phyloP scores from a whole-genome alignment of 305 asterid species.

The Fraxinus angustifolia region DNA sequence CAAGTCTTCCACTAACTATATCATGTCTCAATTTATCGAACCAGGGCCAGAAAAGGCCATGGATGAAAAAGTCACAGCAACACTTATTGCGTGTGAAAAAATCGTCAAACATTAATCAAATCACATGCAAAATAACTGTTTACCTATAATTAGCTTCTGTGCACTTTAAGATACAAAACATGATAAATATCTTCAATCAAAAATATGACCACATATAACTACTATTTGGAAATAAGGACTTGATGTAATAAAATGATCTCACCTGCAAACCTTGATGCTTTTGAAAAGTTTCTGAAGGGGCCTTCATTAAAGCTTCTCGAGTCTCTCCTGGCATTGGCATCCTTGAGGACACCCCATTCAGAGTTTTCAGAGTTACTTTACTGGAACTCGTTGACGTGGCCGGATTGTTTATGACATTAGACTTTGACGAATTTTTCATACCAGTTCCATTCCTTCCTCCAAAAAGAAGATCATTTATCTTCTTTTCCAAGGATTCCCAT shows the following conservation, averaged over 20 bases:
- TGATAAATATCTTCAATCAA: neutral
- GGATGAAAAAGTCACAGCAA: neutral
- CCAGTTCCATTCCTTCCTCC: slow-evolving; percentile 32
- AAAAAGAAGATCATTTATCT: slow-evolving; percentile 20
- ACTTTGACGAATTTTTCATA: slow-evolving; percentile 31
- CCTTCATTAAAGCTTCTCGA: slow-evolving; percentile 58
- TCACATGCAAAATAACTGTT: neutral
- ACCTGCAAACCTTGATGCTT: slow-evolving; percentile 79
- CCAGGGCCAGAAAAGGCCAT: neutral
- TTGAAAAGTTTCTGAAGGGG: slow-evolving; percentile 62
- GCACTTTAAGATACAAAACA: neutral
- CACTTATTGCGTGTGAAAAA: neutral
- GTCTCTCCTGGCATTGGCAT: slow-evolving; percentile 55
- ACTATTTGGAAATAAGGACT: slow-evolving; percentile 17
- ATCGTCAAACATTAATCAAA: neutral
- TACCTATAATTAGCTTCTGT: neutral
- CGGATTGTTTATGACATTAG: slow-evolving; percentile 26
- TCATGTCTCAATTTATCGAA: neutral
- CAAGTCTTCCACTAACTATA: neutral
- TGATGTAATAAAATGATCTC: slow-evolving; percentile 25
- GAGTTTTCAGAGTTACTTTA: slow-evolving; percentile 31
- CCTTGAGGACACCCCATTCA: slow-evolving; percentile 34
- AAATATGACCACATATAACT: neutral
- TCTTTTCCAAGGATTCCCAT: slow-evolving; percentile 46
- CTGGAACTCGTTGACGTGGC: slow-evolving; percentile 29